Percentiles rank a stretch among this genome's conserved stretches.
Conservation (phyloP, 352 stramenopile genomes). For the Salisapilia sapeloensis region DNA sequence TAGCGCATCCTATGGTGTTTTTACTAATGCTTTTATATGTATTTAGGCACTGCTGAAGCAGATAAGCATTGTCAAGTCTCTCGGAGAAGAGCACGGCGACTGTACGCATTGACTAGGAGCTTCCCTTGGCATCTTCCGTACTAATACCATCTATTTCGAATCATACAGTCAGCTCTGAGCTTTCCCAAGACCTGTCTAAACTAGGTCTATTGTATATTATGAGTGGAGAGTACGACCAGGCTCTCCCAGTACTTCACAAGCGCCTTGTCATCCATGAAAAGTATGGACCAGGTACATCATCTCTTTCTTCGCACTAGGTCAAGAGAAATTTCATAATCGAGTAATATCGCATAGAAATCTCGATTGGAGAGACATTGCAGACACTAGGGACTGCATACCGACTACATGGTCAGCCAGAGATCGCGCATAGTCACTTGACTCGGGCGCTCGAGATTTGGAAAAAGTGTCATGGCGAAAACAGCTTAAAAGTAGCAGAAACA, state of each 20-base stretch:
- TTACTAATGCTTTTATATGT: too few relatives aligned
- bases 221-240: constrained; percentile 41
- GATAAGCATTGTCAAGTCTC: too few relatives aligned
- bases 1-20: too few relatives aligned
- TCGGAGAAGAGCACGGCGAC: neutral
- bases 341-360: constrained; percentile 13
- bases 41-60: too few relatives aligned
- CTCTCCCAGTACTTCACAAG: constrained; percentile 47
- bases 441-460: constrained; percentile 26
- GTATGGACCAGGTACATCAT: constrained; percentile 29
- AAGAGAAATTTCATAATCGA: neutral
- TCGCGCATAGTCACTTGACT: constrained; percentile 41
- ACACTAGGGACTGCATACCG: constrained; percentile 52
- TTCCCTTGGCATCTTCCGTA: neutral
- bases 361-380: constrained; percentile 42
- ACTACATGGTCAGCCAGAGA: constrained; percentile 21
- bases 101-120: neutral
- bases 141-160: neutral
- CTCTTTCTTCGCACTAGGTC: neutral
- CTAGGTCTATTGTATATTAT: constrained; percentile 53
- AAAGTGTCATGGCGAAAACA: constrained; percentile 28
- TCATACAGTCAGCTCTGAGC: constrained; percentile 17
- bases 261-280: constrained; percentile 76
- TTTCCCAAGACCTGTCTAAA: constrained; percentile 53
- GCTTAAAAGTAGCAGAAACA: constrained; percentile 54